Conservation (phyloP, 2,329 filamentous ascomycete species). For the Sporothrix phasma region DNA sequence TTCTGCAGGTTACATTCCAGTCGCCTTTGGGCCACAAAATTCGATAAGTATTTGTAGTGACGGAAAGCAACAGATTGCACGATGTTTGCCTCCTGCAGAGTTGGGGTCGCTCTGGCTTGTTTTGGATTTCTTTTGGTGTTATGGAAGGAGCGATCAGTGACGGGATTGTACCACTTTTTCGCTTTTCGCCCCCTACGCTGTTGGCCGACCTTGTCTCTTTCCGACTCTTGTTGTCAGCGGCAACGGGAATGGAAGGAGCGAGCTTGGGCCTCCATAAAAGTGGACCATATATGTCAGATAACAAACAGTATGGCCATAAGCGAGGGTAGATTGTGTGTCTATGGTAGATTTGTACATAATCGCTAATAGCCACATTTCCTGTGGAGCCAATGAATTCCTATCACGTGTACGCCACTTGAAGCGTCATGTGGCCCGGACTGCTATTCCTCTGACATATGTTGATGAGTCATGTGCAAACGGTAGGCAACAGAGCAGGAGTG, state of each 20-base stretch:
- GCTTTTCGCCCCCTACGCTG: slow-evolving; percentile 1
- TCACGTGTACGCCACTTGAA: too few relatives aligned
- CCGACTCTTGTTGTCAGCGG: slow-evolving; percentile 9
- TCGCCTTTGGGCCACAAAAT: neutral
- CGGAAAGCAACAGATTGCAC: neutral
- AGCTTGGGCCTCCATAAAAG: neutral
- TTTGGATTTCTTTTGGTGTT: slow-evolving; percentile 1
- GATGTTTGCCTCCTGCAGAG: neutral
- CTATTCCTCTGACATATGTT: too few relatives aligned
- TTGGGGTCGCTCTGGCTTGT: neutral
- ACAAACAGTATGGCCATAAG: too few relatives aligned
- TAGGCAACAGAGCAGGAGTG: neutral
- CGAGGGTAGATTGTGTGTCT: too few relatives aligned
- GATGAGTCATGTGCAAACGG: too few relatives aligned
- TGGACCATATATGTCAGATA: neutral
- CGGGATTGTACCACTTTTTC: slow-evolving; percentile 1
- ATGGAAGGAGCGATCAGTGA: slow-evolving; percentile 3
- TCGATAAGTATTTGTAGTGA: neutral
- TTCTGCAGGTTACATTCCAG: slow-evolving; percentile 2
- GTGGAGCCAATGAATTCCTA: too few relatives aligned
- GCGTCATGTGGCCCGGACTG: too few relatives aligned
- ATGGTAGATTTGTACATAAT: too few relatives aligned
- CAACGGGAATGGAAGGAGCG: slow-evolving; percentile 7
- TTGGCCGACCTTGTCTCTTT: neutral
- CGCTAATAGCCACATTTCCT: too few relatives aligned